Base-by-base conservation (phyloP, 345 rosid genomes). In the Eucalyptus pauciflora region DNA sequence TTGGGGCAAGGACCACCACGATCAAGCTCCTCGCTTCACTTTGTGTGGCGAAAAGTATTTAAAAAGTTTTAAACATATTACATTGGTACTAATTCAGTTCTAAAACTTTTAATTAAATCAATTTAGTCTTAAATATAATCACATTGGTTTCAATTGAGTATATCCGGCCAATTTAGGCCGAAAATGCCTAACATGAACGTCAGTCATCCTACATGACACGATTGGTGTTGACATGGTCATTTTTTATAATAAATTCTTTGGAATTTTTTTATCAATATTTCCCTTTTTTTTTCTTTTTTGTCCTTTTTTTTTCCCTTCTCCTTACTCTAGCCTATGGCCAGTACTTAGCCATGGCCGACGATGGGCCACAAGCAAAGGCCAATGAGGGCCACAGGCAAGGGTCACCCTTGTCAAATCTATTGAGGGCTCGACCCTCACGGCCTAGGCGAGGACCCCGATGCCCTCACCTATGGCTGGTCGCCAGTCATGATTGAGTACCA, bases 201-300 rank as follows among this genome's bases (percentile, higher is more conserved):
- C 17, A 0, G 3, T 7, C 16, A 11, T 62, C 33, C 0, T 13
- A 0, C 33, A 13, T 13, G 9, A 11, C 71, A 62, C 2, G 1
- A 22, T 7, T 24, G 2, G 18, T 14, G 10, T 12, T 29, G 17
- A 62, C 9, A 14, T 62, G 1, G 37, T 29, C 17, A 62, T 12
- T 62, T 27, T 29, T 62, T 62, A 29, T 62, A 62, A 29, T 3
- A 27, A 12, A 22, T 60, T 60, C 15, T 27, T 60, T 0, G 4
- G 13, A 60, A 60, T 52, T 52, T 52, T 52, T 20, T 52, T 52
- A 52, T 52, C 5, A 20, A 52, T 52, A 52, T 52, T 52, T 20
- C 5, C 58, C 50, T 49, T 17, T 8, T 22, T 56, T 24, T 4
- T 56, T 8, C 0, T 4, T 3, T 4, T 24, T 24, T 56, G 11